A percentile compares a stretch with the other conserved stretches of the same genome.
Conservation (phyloP, 352 stramenopile genomes). For the Phytophthora tentaculata region DNA sequence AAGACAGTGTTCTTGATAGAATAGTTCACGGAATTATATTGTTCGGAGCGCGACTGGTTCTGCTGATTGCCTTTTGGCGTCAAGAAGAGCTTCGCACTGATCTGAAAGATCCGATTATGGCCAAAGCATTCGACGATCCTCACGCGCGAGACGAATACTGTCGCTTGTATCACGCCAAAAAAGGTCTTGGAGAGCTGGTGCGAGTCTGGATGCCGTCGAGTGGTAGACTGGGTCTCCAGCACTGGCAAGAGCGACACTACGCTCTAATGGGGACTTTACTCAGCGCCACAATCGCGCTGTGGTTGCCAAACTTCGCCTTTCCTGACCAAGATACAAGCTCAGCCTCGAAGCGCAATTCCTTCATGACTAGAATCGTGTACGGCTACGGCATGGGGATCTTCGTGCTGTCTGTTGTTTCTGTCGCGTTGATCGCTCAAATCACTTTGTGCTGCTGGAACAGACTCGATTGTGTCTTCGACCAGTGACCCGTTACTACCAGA, state of each 20-base stretch:
- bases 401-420: slow-evolving; percentile 40
- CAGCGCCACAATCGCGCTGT: slow-evolving; percentile 17
- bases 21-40: background rate
- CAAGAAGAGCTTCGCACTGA: slow-evolving; percentile 57
- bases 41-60: slow-evolving; percentile 19
- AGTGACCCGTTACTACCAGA: slow-evolving; percentile 57
- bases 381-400: slow-evolving; percentile 45
- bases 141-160: slow-evolving; percentile 48
- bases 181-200: slow-evolving; percentile 50
- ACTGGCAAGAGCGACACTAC: slow-evolving; percentile 59
- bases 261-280: slow-evolving; percentile 40
- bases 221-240: slow-evolving; percentile 49
- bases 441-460: slow-evolving; percentile 62
- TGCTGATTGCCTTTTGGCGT: slow-evolving; percentile 62
- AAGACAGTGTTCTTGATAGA: background rate
- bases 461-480: slow-evolving; percentile 55
- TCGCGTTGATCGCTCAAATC: slow-evolving; percentile 46
- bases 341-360: slow-evolving; percentile 24
- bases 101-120: slow-evolving; percentile 47
- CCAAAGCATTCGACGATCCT: slow-evolving; percentile 41
- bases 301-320: slow-evolving; percentile 9
- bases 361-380: slow-evolving; percentile 36
- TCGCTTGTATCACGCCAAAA: slow-evolving; percentile 45
- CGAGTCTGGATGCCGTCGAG: slow-evolving; percentile 71
- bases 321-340: too few species aligned